Percentiles rank a stretch among this genome's conserved stretches.
phyloP scores from a whole-genome alignment of 441 rosid genomes.

The Melastoma candidum region DNA sequence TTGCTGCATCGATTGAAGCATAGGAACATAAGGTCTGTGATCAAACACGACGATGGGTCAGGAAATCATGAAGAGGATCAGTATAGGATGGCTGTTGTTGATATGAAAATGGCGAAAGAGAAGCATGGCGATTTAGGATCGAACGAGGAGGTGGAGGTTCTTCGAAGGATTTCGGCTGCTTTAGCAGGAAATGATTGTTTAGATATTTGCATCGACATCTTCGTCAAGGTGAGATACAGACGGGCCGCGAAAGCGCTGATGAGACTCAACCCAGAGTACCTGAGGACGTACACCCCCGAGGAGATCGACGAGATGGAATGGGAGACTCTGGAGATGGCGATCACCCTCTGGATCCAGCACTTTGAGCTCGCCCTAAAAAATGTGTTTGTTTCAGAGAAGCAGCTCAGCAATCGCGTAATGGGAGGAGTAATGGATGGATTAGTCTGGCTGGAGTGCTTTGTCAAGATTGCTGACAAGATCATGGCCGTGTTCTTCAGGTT shows the following conservation, averaged over 20 bases:
- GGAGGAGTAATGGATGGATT: conserved; percentile 35
- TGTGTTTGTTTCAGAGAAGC: conserved; percentile 44
- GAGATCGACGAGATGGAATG: conserved; percentile 56
- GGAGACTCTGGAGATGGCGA: conserved; percentile 47
- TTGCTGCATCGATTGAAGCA: conserved; percentile 36
- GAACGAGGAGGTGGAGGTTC: conserved; percentile 35
- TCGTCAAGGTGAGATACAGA: conserved; percentile 47
- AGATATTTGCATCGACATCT: conserved; percentile 55
- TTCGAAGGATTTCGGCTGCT: conserved; percentile 33
- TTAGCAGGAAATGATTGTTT: conserved; percentile 44
- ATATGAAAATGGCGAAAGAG: too few relatives aligned
- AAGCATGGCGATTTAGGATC: conserved; percentile 28
- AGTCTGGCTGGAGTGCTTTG: conserved; percentile 56
- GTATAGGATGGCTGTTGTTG: too few relatives aligned
- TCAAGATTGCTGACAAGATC: conserved; percentile 56
- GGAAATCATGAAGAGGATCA: too few relatives aligned
- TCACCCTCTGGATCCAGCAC: conserved; percentile 47
- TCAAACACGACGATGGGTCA: conserved; percentile 13
- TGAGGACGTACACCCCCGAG: conserved; percentile 37
- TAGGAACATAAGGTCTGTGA: conserved; percentile 21
- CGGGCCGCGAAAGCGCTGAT: conserved; percentile 59
- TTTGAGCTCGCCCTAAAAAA: conserved; percentile 38
- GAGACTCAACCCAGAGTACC: conserved; percentile 47
- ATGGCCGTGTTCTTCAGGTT: conserved; percentile 62
- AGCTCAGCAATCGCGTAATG: conserved; percentile 35